Percentiles rank a stretch among this genome's conserved stretches.
Conservation (phyloP, 1,139 yeast species). For the Candida sanyaensis region DNA sequence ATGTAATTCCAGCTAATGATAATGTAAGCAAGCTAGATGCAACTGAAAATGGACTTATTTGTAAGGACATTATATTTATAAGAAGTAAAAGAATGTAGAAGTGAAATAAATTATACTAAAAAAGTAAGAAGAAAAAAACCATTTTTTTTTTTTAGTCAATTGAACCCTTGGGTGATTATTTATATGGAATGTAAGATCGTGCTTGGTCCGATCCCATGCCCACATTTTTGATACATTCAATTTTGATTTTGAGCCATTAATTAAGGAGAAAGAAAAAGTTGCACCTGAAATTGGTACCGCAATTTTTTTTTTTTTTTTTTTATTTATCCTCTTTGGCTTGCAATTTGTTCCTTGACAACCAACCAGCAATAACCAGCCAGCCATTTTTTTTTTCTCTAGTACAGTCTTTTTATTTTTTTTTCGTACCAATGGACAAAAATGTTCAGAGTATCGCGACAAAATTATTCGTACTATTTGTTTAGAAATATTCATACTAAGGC, state of each 20-base stretch:
- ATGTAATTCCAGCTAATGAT: conserved; percentile 15
- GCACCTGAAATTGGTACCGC: neutral
- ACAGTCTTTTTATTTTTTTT: too few relatives aligned
- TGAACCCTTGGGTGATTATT: neutral
- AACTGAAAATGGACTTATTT: conserved; percentile 15
- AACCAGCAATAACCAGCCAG: conserved; percentile 2
- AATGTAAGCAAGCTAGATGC: conserved; percentile 15
- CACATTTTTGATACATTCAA: neutral
- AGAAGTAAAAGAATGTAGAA: neutral
- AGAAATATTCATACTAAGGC: too few relatives aligned
- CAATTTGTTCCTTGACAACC: neutral
- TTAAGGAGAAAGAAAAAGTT: neutral
- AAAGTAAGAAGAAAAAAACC: neutral
- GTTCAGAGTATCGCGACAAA: too few relatives aligned
- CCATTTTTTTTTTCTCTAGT: neutral
- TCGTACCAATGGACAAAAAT: too few relatives aligned
- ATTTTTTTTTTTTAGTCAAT: neutral
- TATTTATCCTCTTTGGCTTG: neutral
- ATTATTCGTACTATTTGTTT: too few relatives aligned
- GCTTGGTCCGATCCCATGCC: too few relatives aligned
- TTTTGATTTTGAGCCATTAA: conserved; percentile 1
- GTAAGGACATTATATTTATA: conserved; percentile 17
- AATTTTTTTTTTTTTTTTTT: too few relatives aligned
- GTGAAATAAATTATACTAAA: neutral
- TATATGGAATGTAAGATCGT: neutral